These are phyloP conservation scores for Aspergillus spinulosporus DNA, from an alignment of 2,329 filamentous ascomycete species.

Conservation along the genomic window DNA sequence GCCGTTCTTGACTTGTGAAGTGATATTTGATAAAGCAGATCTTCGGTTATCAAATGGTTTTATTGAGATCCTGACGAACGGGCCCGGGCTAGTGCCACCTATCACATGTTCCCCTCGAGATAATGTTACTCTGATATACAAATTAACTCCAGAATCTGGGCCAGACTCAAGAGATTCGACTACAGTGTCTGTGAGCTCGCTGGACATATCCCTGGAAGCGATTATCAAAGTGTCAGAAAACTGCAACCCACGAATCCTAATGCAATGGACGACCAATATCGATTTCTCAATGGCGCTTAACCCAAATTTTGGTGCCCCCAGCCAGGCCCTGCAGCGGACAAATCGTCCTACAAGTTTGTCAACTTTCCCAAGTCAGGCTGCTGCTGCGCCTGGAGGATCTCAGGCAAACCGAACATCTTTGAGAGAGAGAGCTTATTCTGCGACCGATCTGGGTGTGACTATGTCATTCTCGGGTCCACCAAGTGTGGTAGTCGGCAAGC, in stretches of 20 bases:
- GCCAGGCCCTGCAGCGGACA: conserved; percentile 46
- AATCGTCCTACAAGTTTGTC: conserved; percentile 49
- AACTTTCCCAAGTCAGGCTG: conserved; percentile 29
- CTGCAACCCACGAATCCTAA: conserved; percentile 46
- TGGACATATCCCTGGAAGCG: conserved; percentile 52
- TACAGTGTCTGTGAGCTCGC: conserved; percentile 40
- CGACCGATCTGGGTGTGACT: conserved; percentile 50
- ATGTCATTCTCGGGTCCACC: conserved; percentile 58
- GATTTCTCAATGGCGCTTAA: conserved; percentile 51
- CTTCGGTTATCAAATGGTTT: conserved; percentile 51
- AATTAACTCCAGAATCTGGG: conserved; percentile 45
- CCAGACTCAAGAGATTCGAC: conserved; percentile 38
- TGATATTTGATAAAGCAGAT: conserved; percentile 51
- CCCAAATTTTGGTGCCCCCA: conserved; percentile 48
- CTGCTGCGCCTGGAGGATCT: conserved; percentile 16
- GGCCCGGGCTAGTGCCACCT: conserved; percentile 37
- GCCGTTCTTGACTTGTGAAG: conserved; percentile 51
- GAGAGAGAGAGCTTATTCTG: conserved; percentile 39
- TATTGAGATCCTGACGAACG: conserved; percentile 46
- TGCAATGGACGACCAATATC: conserved; percentile 52
- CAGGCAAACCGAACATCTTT: conserved; percentile 36
- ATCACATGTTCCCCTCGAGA: conserved; percentile 54
- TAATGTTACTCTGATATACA: conserved; percentile 59
- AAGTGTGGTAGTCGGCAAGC: conserved; percentile 51
- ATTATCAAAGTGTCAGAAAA: conserved; percentile 42